These are phyloP conservation scores for Achlya hypogyna DNA, from an alignment of 352 stramenopile genomes.

Conservation along the genomic window DNA sequence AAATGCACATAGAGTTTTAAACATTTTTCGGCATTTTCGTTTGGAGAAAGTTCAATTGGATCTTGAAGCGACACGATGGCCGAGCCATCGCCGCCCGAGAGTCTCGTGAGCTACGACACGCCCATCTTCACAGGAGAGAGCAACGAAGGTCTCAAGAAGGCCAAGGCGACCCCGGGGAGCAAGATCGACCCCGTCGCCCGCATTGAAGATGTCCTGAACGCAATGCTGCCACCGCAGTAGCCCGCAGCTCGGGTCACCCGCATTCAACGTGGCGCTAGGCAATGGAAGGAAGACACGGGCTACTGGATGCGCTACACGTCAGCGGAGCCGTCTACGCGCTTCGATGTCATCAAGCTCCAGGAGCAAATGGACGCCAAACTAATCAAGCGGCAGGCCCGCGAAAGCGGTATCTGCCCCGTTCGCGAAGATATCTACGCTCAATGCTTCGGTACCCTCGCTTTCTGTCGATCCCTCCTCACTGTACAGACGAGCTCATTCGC, in stretches of 20 bases:
- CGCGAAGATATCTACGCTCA: constrained; percentile 91
- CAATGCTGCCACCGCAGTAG: constrained; percentile 63
- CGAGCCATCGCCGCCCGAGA: constrained; percentile 67
- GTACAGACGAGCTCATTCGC: constrained; percentile 83
- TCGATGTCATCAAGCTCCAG: constrained; percentile 88
- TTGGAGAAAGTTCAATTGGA: too few relatives aligned
- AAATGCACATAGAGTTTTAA: too few relatives aligned
- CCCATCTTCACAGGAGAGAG: constrained; percentile 86
- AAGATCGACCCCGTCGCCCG: constrained; percentile 42
- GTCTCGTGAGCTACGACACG: constrained; percentile 81
- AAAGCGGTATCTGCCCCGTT: constrained; percentile 89
- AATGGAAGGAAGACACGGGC: constrained; percentile 74
- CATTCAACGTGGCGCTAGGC: constrained; percentile 28
- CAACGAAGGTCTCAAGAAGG: constrained; percentile 46
- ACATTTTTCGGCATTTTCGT: too few relatives aligned
- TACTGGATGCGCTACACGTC: constrained; percentile 89
- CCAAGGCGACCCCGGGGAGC: constrained; percentile 23
- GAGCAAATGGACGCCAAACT: constrained; percentile 85
- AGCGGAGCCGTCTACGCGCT: constrained; percentile 82
- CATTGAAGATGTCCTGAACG: constrained; percentile 72
- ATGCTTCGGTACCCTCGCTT: constrained; percentile 49
- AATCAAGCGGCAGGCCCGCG: constrained; percentile 82
- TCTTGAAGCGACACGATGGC: constrained; percentile 28
- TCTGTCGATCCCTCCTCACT: neutral
- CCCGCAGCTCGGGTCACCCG: constrained; percentile 15